Conservation (phyloP, 345 rosid species). For the Moricandia arvensis region DNA sequence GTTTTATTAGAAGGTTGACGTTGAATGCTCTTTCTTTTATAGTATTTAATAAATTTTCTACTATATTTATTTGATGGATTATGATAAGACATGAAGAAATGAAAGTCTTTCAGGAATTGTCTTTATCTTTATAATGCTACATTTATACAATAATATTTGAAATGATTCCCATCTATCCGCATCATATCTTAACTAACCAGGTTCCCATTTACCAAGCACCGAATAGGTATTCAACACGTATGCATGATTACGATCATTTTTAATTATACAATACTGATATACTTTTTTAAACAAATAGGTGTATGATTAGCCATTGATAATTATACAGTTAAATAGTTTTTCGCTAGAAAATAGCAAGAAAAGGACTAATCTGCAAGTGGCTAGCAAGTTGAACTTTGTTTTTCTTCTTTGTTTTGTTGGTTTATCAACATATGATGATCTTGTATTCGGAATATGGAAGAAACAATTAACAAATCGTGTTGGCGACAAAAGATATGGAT, state of each 20-base stretch:
- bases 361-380: constrained; percentile 11
- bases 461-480: background rate
- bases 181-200: constrained; percentile 25
- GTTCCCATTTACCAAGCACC: constrained; percentile 23
- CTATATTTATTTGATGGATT: background rate
- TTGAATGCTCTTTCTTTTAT: background rate
- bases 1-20: background rate
- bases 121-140: constrained; percentile 21
- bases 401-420: background rate
- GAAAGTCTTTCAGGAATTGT: constrained; percentile 14
- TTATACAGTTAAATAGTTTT: constrained; percentile 16
- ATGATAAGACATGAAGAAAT: background rate
- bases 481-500: background rate
- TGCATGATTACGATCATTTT: background rate
- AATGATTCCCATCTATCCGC: constrained; percentile 5
- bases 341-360: constrained; percentile 10
- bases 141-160: constrained; percentile 19
- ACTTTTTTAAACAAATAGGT: background rate
- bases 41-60: too few species aligned
- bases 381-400: background rate
- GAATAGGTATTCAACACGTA: constrained; percentile 21
- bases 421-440: constrained; percentile 19
- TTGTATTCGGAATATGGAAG: background rate
- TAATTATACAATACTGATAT: background rate
- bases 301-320: constrained; percentile 11